These are phyloP conservation scores for Scytalidium lignicola DNA, from an alignment of 2,329 filamentous ascomycete species.

Conservation along the genomic window DNA sequence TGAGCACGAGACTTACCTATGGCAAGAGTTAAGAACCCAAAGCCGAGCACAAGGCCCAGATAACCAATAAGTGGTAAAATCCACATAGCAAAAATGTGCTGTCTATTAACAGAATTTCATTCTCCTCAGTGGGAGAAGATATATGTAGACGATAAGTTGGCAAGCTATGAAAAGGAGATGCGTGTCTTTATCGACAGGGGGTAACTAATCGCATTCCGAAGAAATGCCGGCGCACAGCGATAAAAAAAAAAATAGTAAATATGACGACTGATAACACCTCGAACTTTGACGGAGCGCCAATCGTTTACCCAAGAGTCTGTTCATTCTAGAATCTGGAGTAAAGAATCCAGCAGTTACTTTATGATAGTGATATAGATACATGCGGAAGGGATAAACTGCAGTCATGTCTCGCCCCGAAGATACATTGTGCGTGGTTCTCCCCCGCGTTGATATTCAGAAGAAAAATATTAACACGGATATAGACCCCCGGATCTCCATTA, in stretches of 20 bases:
- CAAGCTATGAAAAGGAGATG: not conserved
- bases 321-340: too few species aligned
- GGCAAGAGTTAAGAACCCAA: constrained; percentile 88
- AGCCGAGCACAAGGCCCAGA: constrained; percentile 78
- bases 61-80: constrained; percentile 91
- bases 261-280: constrained; percentile 9
- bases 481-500: constrained; percentile 97
- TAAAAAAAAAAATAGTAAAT: constrained; percentile 3
- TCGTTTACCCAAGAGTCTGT: too few species aligned
- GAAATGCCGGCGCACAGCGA: too few species aligned
- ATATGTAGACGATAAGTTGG: not conserved
- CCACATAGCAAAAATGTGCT: constrained; percentile 56
- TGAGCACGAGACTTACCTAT: constrained; percentile 63
- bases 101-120: constrained; percentile 21
- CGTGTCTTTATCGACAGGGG: not conserved
- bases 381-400: constrained; percentile 25
- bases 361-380: constrained; percentile 9
- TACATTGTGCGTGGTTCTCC: constrained; percentile 59
- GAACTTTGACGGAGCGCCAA: too few species aligned
- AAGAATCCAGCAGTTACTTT: not conserved
- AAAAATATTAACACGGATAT: constrained; percentile 17
- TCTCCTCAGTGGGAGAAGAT: not conserved
- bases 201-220: too few species aligned
- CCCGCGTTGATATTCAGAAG: constrained; percentile 6
- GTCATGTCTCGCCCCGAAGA: constrained; percentile 97